Percentiles rank a stretch among this genome's conserved stretches.
Evolutionary conservation across 1,139 yeast genomes (phyloP).

Genomic region (Diutina rugosa): DNA sequence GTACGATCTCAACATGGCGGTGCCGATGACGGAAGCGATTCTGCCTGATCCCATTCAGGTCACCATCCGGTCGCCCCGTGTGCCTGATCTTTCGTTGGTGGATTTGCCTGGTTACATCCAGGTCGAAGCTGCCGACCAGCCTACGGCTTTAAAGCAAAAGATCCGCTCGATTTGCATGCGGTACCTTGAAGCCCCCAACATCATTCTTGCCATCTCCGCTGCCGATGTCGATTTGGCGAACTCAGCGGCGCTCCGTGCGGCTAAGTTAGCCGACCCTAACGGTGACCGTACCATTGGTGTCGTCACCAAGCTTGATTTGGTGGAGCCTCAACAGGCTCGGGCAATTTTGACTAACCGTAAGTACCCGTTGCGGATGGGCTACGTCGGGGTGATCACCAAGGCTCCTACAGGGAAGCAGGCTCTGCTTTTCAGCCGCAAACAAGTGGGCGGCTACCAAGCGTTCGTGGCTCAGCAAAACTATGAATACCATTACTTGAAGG

Average conservation of each 20-base stretch:
- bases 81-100: constrained; percentile 87
- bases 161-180: constrained; percentile 72
- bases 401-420: constrained; percentile 33
- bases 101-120: constrained; percentile 98
- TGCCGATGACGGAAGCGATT: constrained; percentile 72
- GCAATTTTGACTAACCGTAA: constrained; percentile 59
- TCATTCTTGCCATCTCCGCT: constrained; percentile 89
- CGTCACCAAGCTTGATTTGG: constrained; percentile 83
- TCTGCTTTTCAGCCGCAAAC: constrained; percentile 20
- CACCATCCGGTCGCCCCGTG: constrained; percentile 80
- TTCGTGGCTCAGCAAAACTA: constrained; percentile 52
- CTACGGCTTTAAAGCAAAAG: constrained; percentile 64
- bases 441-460: constrained; percentile 31
- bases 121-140: constrained; percentile 94
- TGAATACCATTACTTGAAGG: constrained; percentile 46
- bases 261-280: constrained; percentile 83
- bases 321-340: constrained; percentile 63
- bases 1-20: constrained; percentile 83
- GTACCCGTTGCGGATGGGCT: constrained; percentile 90
- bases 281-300: constrained; percentile 97
- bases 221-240: constrained; percentile 98
- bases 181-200: constrained; percentile 83
- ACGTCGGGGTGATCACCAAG: constrained; percentile 90
- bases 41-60: constrained; percentile 87
- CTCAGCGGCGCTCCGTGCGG: constrained; percentile 86